Evolutionary conservation across 148 eudicot species (phyloP).

Genomic region (Amaranthus cruentus): DNA sequence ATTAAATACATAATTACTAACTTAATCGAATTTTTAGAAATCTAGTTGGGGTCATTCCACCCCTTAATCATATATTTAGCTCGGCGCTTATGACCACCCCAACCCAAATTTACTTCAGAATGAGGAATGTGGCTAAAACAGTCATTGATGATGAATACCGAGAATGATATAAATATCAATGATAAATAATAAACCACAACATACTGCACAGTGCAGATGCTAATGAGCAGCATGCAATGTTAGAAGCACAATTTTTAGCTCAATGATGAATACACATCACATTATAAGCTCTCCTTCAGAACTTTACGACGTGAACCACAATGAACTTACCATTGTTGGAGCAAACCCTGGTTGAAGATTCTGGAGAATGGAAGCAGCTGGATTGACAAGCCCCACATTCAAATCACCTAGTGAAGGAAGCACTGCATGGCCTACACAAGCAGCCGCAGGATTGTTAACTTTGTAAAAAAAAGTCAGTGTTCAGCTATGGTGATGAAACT

Average conservation of each 20-base stretch:
- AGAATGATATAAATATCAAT: too few relatives aligned
- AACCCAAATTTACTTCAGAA: too few relatives aligned
- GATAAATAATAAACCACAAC: too few relatives aligned
- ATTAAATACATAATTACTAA: too few relatives aligned
- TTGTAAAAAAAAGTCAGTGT: slow-evolving; percentile 11
- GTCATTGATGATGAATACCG: too few relatives aligned
- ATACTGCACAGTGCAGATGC: neutral
- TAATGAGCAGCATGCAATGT: neutral
- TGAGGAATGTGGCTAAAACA: too few relatives aligned
- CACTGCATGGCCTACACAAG: slow-evolving; percentile 37
- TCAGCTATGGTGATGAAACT: neutral
- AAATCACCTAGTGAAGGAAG: slow-evolving; percentile 42
- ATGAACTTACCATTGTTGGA: slow-evolving; percentile 53
- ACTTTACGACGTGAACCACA: neutral
- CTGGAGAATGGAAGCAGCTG: slow-evolving; percentile 65
- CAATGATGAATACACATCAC: neutral
- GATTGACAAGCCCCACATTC: slow-evolving; percentile 47
- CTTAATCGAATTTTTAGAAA: too few relatives aligned
- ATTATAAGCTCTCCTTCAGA: neutral
- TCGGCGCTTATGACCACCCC: too few relatives aligned
- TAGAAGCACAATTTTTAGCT: neutral
- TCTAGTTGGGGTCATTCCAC: too few relatives aligned
- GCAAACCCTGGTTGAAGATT: slow-evolving; percentile 52
- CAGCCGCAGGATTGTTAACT: slow-evolving; percentile 45
- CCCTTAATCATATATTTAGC: too few relatives aligned